A percentile compares a stretch with the other conserved stretches of the same genome.
Conservation (phyloP, 768 basidiomycete genomes). For the Lactarius indigo region DNA sequence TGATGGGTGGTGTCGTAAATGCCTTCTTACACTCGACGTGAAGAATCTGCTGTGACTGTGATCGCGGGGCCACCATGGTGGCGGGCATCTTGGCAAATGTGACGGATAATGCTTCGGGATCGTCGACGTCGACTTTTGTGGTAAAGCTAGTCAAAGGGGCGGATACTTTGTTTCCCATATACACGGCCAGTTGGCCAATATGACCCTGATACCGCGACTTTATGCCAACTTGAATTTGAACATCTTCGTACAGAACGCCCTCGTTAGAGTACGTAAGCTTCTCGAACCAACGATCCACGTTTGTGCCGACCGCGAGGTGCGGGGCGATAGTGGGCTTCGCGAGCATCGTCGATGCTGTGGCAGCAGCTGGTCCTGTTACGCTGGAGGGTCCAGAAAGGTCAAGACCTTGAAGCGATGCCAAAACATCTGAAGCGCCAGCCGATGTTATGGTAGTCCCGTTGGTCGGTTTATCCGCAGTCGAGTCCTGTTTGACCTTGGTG, state of each 20-base stretch:
- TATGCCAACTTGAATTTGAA: slow-evolving; percentile 91
- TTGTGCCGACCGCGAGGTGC: slow-evolving; percentile 61
- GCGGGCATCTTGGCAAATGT: slow-evolving; percentile 91
- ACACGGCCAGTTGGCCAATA: slow-evolving; percentile 89
- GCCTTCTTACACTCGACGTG: slow-evolving; percentile 93
- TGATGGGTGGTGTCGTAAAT: slow-evolving; percentile 72
- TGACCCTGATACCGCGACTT: slow-evolving; percentile 97
- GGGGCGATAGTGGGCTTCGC: slow-evolving; percentile 32
- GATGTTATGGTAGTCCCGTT: slow-evolving; percentile 33
- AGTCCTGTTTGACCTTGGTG: slow-evolving; percentile 38
- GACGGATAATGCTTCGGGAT: slow-evolving; percentile 72
- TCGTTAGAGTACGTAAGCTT: slow-evolving; percentile 76
- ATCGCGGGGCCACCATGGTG: slow-evolving; percentile 71
- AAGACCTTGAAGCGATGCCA: slow-evolving; percentile 79
- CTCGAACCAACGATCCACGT: slow-evolving; percentile 86
- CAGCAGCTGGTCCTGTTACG: slow-evolving; percentile 27
- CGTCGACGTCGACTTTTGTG: slow-evolving; percentile 67
- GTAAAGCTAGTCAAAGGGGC: slow-evolving; percentile 90
- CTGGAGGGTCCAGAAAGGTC: slow-evolving; percentile 47
- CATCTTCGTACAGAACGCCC: slow-evolving; percentile 93
- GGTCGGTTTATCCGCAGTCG: slow-evolving; percentile 19
- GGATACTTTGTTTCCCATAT: slow-evolving; percentile 93
- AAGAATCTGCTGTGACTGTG: slow-evolving; percentile 89
- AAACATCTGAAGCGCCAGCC: slow-evolving; percentile 51
- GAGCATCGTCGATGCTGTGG: slow-evolving; percentile 7